Conservation (phyloP, 345 rosid species). For the Eucalyptus erythrocorys region DNA sequence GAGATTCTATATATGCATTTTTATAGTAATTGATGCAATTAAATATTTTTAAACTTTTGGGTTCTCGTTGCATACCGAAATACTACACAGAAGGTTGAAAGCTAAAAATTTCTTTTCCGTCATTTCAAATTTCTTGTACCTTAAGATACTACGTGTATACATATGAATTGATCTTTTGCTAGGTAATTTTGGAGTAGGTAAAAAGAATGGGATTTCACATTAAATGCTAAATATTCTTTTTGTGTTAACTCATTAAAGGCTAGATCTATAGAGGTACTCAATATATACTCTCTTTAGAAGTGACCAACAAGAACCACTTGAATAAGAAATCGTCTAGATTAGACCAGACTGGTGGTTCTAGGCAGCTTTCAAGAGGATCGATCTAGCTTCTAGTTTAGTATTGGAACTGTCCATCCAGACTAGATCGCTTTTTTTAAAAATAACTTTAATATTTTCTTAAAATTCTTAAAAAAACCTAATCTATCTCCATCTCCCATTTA, state of each 20-base stretch:
- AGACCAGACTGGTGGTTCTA: background rate
- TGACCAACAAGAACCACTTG: background rate
- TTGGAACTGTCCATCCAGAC: background rate
- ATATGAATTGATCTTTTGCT: background rate
- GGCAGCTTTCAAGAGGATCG: rapidly evolving
- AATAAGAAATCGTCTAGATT: too few species aligned
- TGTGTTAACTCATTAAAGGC: background rate
- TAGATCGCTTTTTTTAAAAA: too few species aligned
- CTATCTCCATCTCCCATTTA: background rate
- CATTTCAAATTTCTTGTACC: background rate
- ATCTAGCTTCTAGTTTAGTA: background rate
- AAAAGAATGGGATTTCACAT: background rate
- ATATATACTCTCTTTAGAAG: background rate
- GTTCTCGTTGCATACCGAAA: background rate
- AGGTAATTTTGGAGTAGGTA: background rate
- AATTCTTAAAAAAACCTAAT: too few species aligned
- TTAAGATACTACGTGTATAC: background rate
- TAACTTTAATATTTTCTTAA: too few species aligned
- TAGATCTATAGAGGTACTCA: background rate
- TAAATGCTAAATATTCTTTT: background rate
- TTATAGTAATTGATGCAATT: background rate
- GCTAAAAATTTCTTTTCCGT: background rate
- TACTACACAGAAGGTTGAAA: background rate
- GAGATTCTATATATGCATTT: background rate
- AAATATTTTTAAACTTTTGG: background rate